These are phyloP conservation scores for Quercus rubra DNA, from an alignment of 306 rosid species.

Conservation along the genomic window DNA sequence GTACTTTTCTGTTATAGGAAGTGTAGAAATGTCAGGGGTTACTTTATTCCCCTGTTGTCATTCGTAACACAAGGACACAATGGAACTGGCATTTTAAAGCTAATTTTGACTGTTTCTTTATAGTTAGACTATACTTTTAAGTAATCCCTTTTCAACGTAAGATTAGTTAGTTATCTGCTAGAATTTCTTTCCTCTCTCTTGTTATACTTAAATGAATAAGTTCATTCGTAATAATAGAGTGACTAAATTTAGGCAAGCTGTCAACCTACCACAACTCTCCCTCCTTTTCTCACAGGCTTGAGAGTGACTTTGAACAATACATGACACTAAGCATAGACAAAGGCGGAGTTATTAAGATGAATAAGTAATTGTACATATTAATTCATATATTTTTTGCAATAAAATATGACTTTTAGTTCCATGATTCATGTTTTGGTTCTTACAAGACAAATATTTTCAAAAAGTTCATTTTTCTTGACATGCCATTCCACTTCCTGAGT, in stretches of 20 bases:
- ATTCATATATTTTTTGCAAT: background rate
- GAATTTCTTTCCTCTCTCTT: background rate
- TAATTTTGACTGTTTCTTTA: background rate
- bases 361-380: background rate
- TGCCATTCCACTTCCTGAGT: conserved; percentile 78
- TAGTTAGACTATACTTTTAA: background rate
- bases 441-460: conserved; percentile 78
- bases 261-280: too few relatives aligned
- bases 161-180: background rate
- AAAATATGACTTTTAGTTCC: background rate
- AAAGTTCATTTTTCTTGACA: conserved; percentile 72
- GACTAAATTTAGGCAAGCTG: too few relatives aligned
- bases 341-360: background rate
- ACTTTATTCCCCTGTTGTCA: too few relatives aligned
- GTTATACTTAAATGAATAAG: background rate
- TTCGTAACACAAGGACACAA: too few relatives aligned
- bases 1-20: too few relatives aligned
- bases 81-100: background rate
- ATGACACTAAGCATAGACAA: too few relatives aligned
- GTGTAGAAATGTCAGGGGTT: too few relatives aligned
- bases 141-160: background rate
- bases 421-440: background rate
- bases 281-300: too few relatives aligned
- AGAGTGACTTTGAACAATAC: too few relatives aligned
- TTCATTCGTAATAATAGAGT: too few relatives aligned